phyloP scores from a whole-genome alignment of 2,329 filamentous ascomycete species.

The Aspergillus quadrilineatus region DNA sequence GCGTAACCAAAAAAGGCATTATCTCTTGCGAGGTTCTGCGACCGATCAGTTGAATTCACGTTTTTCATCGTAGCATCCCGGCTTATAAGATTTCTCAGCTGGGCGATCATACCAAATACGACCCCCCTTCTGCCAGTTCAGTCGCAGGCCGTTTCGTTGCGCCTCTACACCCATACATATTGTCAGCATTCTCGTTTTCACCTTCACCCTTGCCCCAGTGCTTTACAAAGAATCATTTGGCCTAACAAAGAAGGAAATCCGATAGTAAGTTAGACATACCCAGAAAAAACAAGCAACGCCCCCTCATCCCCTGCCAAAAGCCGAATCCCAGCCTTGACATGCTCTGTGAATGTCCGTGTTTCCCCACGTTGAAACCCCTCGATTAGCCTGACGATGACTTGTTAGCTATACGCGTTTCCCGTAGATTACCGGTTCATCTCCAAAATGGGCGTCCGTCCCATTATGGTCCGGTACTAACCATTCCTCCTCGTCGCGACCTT shows the following conservation, averaged over 20 bases:
- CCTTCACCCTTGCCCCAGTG: not conserved
- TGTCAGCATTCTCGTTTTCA: not conserved
- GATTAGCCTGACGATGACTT: constrained; percentile 57
- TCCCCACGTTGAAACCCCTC: constrained; percentile 76
- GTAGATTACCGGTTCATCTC: not conserved
- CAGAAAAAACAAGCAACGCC: constrained; percentile 68
- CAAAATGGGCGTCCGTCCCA: not conserved
- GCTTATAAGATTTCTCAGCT: no score
- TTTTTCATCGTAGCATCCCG: no score
- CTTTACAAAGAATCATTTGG: not conserved
- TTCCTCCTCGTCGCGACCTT: constrained; percentile 57
- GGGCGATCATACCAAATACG: constrained; percentile 54
- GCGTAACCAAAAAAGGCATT: constrained; percentile 31
- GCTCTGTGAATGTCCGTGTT: constrained; percentile 74
- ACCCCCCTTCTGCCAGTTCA: constrained; percentile 59
- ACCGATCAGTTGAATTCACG: not conserved
- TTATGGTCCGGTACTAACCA: constrained; percentile 46
- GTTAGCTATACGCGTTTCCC: not conserved
- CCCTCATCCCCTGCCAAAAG: constrained; percentile 49
- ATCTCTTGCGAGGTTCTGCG: constrained; percentile 35
- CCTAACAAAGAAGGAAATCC: no score
- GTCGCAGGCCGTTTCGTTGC: constrained; percentile 60
- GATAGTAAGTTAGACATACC: constrained; percentile 49
- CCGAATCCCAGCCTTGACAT: constrained; percentile 66
- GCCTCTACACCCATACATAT: constrained; percentile 48